Evolutionary conservation across 2,329 filamentous ascomycete genomes (phyloP), one percentile per base, ranked within the genome.

Genomic region (Ceratocystis smalleyi): DNA sequence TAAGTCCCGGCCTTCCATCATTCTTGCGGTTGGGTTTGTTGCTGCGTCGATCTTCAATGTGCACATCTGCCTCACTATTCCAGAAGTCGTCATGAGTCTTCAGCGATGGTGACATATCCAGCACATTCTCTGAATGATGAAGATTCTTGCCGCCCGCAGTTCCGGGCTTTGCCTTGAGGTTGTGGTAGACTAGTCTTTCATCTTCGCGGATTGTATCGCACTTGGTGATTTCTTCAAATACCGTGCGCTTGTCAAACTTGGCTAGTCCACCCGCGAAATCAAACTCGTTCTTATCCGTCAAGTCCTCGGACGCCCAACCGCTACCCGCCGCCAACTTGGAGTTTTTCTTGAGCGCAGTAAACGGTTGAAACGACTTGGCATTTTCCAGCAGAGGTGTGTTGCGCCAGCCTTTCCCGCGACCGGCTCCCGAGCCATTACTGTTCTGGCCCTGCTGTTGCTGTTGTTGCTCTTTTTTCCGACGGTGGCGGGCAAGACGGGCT

Each of bases 251-350:
- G 77, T 97, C 91, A 70, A 97, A 97, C 71, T 96, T 95, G 59
- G 89, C 91, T 40, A 97, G 79, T 68, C 91, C 91, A 64, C 84
- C 85, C 70, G 89, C 86, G 70, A 97, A 97, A 73, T 97, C 92
- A 70, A 97, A 97, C 67, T 97, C 94, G 10, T 88, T 89, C 72
- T 95, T 92, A 74, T 97, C 94, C 0, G 90, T 96, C 24, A 92
- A 91, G 71, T 97, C 92, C 72, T 96, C 94, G 0, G 92, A 96
- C 3, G 89, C 91, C 91, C 92, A 97, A 2, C 90, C 92, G 54
- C 89, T 82, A 7, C 54, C 43, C 19, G n/a, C 54, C 5, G 54
- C 35, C 17, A 61, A 24, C 55, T 64, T 55, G 5, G 61, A 61
- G 27, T 62, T 59, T 73, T 73, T 86, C 77, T 81, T 90, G 1